Evolutionary conservation across 2,329 filamentous ascomycete species (phyloP).

Genomic region (Drechslera avenae): DNA sequence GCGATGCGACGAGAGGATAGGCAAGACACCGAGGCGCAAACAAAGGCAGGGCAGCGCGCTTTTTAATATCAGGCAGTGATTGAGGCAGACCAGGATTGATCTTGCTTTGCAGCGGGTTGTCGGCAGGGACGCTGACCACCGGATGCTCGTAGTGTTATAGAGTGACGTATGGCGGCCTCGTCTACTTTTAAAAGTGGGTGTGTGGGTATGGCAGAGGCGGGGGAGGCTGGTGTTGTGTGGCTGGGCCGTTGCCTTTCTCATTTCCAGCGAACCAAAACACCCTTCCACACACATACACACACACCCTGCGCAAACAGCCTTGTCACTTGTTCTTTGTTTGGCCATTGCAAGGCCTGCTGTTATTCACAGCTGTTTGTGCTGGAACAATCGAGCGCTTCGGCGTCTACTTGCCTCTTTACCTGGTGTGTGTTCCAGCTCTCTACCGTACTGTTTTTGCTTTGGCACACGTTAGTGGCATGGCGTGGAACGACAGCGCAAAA

Average conservation of each 20-base stretch:
- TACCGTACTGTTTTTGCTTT: no score
- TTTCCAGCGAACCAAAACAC: slow-evolving; percentile 20
- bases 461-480: no score
- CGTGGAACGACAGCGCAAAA: no score
- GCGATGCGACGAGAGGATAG: slow-evolving; percentile 16
- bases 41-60: slow-evolving; percentile 15
- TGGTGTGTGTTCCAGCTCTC: no score
- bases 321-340: no score
- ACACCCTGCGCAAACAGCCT: no score
- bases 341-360: no score
- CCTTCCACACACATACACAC: not conserved
- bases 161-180: slow-evolving; percentile 30
- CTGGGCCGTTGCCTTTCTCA: slow-evolving; percentile 23
- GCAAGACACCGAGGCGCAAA: slow-evolving; percentile 17
- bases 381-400: no score
- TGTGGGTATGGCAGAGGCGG: slow-evolving; percentile 26
- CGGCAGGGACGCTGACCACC: not conserved
- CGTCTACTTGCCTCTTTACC: no score
- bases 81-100: slow-evolving; percentile 17
- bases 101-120: slow-evolving; percentile 20
- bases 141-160: slow-evolving; percentile 12
- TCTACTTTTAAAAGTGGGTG: slow-evolving; percentile 11
- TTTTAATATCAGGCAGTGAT: slow-evolving; percentile 18
- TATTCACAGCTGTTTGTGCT: no score
- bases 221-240: slow-evolving; percentile 31